phyloP scores from a whole-genome alignment of 306 rosid genomes.

The Lablab purpureus region DNA sequence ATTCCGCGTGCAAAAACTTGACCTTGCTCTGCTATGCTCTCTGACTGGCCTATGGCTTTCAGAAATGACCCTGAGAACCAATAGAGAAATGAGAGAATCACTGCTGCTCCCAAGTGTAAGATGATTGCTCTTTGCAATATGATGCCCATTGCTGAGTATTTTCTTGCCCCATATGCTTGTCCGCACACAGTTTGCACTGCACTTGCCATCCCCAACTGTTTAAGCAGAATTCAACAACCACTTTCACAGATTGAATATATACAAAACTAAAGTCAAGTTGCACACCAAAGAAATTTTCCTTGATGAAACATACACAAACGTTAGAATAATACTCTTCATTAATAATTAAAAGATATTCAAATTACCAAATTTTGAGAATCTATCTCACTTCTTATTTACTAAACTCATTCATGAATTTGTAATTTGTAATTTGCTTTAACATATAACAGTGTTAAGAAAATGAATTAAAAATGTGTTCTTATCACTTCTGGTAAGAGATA shows the following conservation, averaged over 20 bases:
- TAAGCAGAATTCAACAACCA: not conserved
- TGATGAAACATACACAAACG: not conserved
- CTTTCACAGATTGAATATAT: conserved; percentile 27
- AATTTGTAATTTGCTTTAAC: no score
- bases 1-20: conserved; percentile 58
- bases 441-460: no score
- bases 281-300: not conserved
- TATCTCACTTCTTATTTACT: no score
- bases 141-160: conserved; percentile 60
- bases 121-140: conserved; percentile 41
- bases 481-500: no score
- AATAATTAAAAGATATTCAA: no score
- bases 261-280: not conserved
- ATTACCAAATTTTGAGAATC: no score
- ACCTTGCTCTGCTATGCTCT: conserved; percentile 55
- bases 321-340: no score
- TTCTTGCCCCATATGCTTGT: conserved; percentile 71
- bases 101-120: conserved; percentile 53
- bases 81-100: conserved; percentile 57
- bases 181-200: conserved; percentile 76
- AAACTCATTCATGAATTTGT: no score
- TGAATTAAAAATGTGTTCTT: no score
- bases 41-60: conserved; percentile 40
- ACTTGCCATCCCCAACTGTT: conserved; percentile 74
- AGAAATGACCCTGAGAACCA: conserved; percentile 66